Evolutionary conservation across 1,284 basidiomycete species (phyloP).

Genomic region (Pseudomicrostroma phylloplanum): DNA sequence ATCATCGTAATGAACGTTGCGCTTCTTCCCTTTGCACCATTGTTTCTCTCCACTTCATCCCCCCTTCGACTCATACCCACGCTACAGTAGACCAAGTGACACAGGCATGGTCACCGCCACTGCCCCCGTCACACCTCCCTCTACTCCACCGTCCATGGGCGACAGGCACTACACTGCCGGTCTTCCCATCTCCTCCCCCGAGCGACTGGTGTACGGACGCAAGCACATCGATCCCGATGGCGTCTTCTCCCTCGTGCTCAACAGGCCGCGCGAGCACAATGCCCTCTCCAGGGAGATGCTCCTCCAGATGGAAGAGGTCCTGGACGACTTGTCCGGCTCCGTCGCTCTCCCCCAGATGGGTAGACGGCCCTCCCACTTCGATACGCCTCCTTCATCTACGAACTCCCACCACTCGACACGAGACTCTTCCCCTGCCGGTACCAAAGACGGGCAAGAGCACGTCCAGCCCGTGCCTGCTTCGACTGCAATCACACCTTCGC

Average conservation of each 20-base stretch:
- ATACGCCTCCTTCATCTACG: too few species aligned
- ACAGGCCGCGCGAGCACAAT: slow-evolving; percentile 78
- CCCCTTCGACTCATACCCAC: neutral
- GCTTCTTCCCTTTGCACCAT: too few species aligned
- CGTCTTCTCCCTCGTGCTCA: slow-evolving; percentile 57
- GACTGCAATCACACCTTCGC: too few species aligned
- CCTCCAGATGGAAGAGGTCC: slow-evolving; percentile 62
- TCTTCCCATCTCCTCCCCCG: neutral
- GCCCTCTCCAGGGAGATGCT: slow-evolving; percentile 74
- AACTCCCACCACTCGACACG: too few species aligned
- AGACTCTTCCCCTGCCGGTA: too few species aligned
- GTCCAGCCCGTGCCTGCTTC: too few species aligned
- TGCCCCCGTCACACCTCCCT: neutral
- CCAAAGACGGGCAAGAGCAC: too few species aligned
- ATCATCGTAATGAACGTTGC: too few species aligned
- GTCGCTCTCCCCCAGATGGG: neutral
- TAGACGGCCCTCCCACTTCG: too few species aligned
- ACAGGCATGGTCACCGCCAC: neutral
- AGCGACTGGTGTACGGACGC: neutral
- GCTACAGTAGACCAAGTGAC: too few species aligned
- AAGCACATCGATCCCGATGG: neutral
- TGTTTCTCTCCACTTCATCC: neutral
- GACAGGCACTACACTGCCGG: neutral
- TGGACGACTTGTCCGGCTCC: slow-evolving; percentile 7
- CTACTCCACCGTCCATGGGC: neutral